Evolutionary conservation across 1,139 yeast genomes (phyloP).

Genomic region (Yamadazyma mexicana): DNA sequence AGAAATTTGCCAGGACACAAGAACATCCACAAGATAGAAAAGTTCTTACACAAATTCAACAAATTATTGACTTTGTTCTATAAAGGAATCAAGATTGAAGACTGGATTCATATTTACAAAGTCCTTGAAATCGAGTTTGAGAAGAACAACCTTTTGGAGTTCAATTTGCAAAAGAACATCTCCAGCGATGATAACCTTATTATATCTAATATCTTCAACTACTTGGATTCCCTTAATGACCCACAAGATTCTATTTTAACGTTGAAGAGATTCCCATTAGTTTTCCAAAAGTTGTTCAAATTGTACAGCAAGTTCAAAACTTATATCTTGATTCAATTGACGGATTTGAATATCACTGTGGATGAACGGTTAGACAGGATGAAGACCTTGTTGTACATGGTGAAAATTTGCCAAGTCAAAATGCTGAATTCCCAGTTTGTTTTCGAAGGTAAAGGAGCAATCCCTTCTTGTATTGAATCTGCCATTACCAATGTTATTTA

Average conservation of each 20-base stretch:
- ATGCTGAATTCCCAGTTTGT: constrained; percentile 68
- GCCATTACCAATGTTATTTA: constrained; percentile 75
- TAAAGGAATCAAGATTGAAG: constrained; percentile 60
- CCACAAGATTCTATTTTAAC: constrained; percentile 46
- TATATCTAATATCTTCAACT: constrained; percentile 68
- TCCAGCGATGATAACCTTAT: constrained; percentile 57
- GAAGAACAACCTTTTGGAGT: constrained; percentile 58
- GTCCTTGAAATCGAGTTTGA: constrained; percentile 65
- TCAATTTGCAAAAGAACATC: constrained; percentile 42
- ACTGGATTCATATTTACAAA: constrained; percentile 81
- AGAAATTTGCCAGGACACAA: constrained; percentile 49
- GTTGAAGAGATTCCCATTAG: constrained; percentile 60
- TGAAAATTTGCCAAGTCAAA: constrained; percentile 66
- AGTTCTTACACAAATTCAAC: constrained; percentile 66
- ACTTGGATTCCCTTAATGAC: constrained; percentile 60
- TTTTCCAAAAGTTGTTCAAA: constrained; percentile 65
- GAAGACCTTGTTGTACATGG: constrained; percentile 65
- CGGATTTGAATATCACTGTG: constrained; percentile 54
- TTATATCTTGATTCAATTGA: constrained; percentile 60
- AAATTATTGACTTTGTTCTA: constrained; percentile 60
- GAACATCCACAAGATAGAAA: constrained; percentile 48
- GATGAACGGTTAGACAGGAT: constrained; percentile 70
- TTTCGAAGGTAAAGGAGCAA: constrained; percentile 40
- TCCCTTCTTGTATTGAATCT: constrained; percentile 86
- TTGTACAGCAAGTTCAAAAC: constrained; percentile 68